Base-by-base conservation (phyloP, 306 rosid genomes). In the Canavalia ensiformis region DNA sequence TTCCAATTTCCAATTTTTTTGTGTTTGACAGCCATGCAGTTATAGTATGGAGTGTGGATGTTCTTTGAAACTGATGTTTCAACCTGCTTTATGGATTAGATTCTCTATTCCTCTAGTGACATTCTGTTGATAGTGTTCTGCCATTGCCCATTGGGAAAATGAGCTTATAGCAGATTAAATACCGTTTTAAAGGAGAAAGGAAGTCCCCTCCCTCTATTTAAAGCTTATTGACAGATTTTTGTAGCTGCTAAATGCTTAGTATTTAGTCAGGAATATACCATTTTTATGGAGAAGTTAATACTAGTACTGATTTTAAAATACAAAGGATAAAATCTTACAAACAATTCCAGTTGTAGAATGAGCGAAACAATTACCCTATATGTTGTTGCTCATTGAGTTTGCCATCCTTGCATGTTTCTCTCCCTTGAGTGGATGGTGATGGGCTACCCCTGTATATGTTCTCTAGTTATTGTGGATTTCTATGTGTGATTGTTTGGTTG, bases 401-500 rank as follows among this genome's bases (percentile, higher is more conserved):
- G 47, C 34, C 68, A 13, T 68, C 68, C 41, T 46, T 37, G 28
- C 60, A 1, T 68, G 64, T 50, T 65, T 78, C 44, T 33, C 51
- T 52, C 47, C 33, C 60, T 35, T 64, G 60, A 6, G 50, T 6
- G 77, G 29, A 50, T 35, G 28, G 52, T 44, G 81, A 69, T 58
- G 3, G 63, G 45, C 57, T 46, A 11, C 6, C 30, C 37, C 12
- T 52, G 42, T 41, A 4, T 55, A 52, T 68, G 62, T 63, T 84
- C 25, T 64, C 72, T 51, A 68, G 39, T n/a, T 33, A 46, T 46
- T 45, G 70, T 45, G 11, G 34, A 55, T 45, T 25, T 31, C 50
- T 66, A 64, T 82, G 45, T 68, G 57, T 34, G 35, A 55, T 72
- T 59, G 34, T 72, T 50, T 72, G 66, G 33, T 80, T 41, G 68